Evolutionary conservation across 306 rosid species (phyloP), one percentile per base, ranked within the genome.

Genomic region (Cucurbita ficifolia): DNA sequence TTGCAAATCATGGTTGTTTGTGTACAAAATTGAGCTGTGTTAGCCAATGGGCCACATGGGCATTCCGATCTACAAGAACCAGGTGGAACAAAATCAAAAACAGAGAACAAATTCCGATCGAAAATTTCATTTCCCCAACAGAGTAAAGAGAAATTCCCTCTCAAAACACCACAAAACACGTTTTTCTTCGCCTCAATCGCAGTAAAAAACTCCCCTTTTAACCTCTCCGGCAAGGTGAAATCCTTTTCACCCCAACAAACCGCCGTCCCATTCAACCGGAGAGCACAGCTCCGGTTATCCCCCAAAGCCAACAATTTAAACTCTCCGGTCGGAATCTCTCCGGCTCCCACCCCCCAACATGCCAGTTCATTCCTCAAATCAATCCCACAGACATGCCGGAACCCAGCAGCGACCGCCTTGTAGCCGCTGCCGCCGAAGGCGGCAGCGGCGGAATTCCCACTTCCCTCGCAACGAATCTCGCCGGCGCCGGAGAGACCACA

Each of bases 241-340:
- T 74, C 68, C n/a, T 83, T 73, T 36, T 79, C 51, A 3, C 96
- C 98, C 98, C 98, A 94, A 67, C 98, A 94, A 18, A 57, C 72
- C 71, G 81, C 85, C 35, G 18, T 82, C 46, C 69, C 70, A 75
- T 86, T 50, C 10, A 10, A 8, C 6, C 81, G 72, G 45, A 89
- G 72, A 60, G 79, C 98, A 24, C 98, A 94, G 39, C 92, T 78
- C 42, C 97, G 79, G 29, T 79, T 79, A 33, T 90, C 86, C 22
- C 90, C 98, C 84, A 87, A 87, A 5, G 98, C 98, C 82, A 94
- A 38, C 8, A 88, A 70, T 57, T 33, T 46, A 81, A 94, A 90
- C 17, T 29, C 71, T 38, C 86, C 94, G 10, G 18, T 68, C 43
- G 88, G 92, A 6, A 8, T 70, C 49, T 39, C 70, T 16, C 76